Evolutionary conservation across 192 early-diverging fungal species (phyloP).

Genomic region (Chytriomyces sp.): DNA sequence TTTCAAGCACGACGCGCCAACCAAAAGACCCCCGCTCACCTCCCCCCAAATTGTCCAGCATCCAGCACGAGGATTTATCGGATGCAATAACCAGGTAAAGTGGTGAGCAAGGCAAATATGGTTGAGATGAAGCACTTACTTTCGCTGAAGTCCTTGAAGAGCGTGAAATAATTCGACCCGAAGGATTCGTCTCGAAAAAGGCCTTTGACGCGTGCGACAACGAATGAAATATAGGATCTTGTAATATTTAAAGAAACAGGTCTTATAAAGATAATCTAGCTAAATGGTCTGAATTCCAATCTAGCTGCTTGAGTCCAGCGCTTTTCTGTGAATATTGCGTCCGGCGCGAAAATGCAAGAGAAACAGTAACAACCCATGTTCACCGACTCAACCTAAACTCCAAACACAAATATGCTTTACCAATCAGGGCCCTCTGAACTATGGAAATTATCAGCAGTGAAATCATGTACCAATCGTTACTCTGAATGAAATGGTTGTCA

Average conservation of each 20-base stretch:
- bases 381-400: not conserved
- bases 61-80: no score
- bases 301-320: no score
- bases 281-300: no score
- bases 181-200: slow-evolving; percentile 49
- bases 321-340: slow-evolving; percentile 57
- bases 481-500: not conserved
- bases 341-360: slow-evolving; percentile 40
- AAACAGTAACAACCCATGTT: not conserved
- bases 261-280: no score
- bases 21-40: no score
- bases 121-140: no score
- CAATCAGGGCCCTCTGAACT: not conserved
- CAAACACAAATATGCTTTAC: not conserved
- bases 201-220: not conserved
- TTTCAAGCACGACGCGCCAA: no score
- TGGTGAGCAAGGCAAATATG: no score
- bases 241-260: slow-evolving; percentile 65
- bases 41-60: no score
- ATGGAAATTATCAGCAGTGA: not conserved
- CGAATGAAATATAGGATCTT: slow-evolving; percentile 74
- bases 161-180: slow-evolving; percentile 72
- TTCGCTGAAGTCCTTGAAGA: slow-evolving; percentile 66
- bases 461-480: not conserved
- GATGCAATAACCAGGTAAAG: no score